Evolutionary conservation across 1,284 basidiomycete species (phyloP), one percentile per base, ranked within the genome.

Genomic region (Cryptococcus sp.): DNA sequence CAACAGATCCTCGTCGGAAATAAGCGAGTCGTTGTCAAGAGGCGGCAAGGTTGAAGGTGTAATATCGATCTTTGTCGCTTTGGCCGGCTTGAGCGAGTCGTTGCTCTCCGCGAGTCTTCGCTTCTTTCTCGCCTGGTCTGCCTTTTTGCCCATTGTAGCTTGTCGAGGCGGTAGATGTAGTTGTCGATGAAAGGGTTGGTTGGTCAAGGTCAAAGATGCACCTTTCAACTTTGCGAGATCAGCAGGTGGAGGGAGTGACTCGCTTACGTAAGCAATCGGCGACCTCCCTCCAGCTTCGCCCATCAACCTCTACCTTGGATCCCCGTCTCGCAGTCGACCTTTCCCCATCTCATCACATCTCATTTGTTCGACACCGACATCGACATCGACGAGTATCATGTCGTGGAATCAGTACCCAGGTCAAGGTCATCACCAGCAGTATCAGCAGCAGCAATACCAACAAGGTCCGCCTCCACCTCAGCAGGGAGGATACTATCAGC

Each of bases 1-100:
- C 45, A 67, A 65, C 21, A 71, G 45, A 44, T 73, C 71, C 31
- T 70, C 66, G 12, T 58, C 53, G 2, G 60, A 45, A 40, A 73
- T 57, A 18, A 68, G 53, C 1, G 52, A 28, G 6, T 57, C 54
- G 10, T 31, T 33, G 11, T 48, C 43, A 12, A 42, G 35, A 28
- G 21, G 43, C 2, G n/a, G 23, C 21, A 32, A 34, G 16, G n/a
- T n/a, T n/a, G n/a, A n/a, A n/a, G n/a, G n/a, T n/a, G n/a, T n/a
- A n/a, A n/a, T n/a, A 31, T 31, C 28, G 9, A 31, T 14, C 7
- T 7, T 14, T 31, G 28, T 31, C 9, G 28, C 9, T 31, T 31
- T 31, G 9, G 28, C 28, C 7, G 28, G 28, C 14, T 31, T 31
- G 28, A 14, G 14, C 14, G 36, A 35, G 22, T 22, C 28, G 33